These are phyloP conservation scores for Diaporthe sp. DNA, from an alignment of 2,329 filamentous ascomycete species.

Conservation along the genomic window DNA sequence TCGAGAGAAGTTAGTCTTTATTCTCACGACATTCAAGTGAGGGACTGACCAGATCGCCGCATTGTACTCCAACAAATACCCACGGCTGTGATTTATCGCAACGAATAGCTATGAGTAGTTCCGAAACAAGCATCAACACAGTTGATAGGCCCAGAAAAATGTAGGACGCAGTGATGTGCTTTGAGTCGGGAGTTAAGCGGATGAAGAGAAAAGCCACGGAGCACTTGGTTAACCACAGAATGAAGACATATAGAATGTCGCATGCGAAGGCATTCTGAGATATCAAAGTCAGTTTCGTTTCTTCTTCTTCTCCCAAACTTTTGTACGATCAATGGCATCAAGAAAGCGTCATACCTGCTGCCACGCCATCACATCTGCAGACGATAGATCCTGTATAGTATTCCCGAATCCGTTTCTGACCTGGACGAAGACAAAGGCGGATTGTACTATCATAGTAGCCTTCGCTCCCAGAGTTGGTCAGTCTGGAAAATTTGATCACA, in stretches of 20 bases:
- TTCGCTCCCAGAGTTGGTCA: conserved; percentile 30
- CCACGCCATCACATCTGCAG: conserved; percentile 39
- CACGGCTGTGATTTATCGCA: conserved; percentile 52
- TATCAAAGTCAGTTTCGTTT: not conserved
- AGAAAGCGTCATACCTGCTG: conserved; percentile 45
- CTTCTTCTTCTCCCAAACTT: too few relatives aligned
- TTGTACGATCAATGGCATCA: not conserved
- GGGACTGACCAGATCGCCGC: conserved; percentile 45
- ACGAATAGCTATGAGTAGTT: conserved; percentile 52
- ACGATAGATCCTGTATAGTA: conserved; percentile 40
- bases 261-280: conserved; percentile 48
- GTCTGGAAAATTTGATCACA: not conserved
- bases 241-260: conserved; percentile 54
- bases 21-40: not conserved
- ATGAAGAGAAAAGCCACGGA: conserved; percentile 54
- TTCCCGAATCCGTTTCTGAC: conserved; percentile 53
- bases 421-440: conserved; percentile 48
- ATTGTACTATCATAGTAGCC: conserved; percentile 49
- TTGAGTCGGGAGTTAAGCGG: conserved; percentile 54
- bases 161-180: conserved; percentile 49
- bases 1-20: conserved; percentile 29
- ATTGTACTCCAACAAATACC: conserved; percentile 44
- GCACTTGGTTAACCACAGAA: conserved; percentile 54
- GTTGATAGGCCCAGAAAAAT: conserved; percentile 48
- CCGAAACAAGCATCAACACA: conserved; percentile 49